Evolutionary conservation across 176 grass and related monocot genomes (phyloP).

Genomic region (Carex scoparia): DNA sequence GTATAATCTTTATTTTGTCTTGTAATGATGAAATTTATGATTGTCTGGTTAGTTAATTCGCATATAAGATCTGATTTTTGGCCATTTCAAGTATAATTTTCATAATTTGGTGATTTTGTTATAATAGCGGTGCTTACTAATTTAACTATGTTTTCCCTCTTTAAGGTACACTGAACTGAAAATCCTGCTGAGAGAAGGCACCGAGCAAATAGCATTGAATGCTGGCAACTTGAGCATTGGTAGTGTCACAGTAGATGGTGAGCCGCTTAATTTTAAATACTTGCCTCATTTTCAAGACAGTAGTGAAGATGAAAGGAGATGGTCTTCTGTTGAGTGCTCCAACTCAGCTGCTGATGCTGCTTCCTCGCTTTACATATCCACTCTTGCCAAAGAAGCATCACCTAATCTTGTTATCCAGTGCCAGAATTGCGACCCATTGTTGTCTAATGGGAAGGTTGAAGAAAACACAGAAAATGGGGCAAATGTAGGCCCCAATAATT

Average conservation of each 20-base stretch:
- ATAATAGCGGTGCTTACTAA: not conserved
- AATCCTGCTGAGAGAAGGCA: constrained; percentile 51
- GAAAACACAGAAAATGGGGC: constrained; percentile 49
- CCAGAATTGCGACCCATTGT: constrained; percentile 46
- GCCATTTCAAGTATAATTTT: not conserved
- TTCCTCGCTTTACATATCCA: constrained; percentile 59
- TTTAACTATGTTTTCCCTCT: constrained; percentile 21
- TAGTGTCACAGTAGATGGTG: constrained; percentile 75
- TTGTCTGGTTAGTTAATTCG: not conserved
- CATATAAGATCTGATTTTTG: not conserved
- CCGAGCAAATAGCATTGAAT: constrained; percentile 58
- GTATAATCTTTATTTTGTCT: constrained; percentile 31
- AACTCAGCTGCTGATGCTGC: constrained; percentile 82
- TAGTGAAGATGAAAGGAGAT: constrained; percentile 51
- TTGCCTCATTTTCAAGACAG: constrained; percentile 64
- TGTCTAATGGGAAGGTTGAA: constrained; percentile 38
- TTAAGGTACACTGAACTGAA: constrained; percentile 90
- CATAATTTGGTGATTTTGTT: not conserved
- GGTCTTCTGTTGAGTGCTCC: constrained; percentile 68
- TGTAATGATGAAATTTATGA: not conserved
- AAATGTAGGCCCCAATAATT: constrained; percentile 31
- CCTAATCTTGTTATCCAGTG: constrained; percentile 72
- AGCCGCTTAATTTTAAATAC: constrained; percentile 65
- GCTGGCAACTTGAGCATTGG: constrained; percentile 80
- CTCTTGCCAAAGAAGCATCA: constrained; percentile 59